Evolutionary conservation across 345 rosid genomes (phyloP).

Genomic region (Linum lewisii): DNA sequence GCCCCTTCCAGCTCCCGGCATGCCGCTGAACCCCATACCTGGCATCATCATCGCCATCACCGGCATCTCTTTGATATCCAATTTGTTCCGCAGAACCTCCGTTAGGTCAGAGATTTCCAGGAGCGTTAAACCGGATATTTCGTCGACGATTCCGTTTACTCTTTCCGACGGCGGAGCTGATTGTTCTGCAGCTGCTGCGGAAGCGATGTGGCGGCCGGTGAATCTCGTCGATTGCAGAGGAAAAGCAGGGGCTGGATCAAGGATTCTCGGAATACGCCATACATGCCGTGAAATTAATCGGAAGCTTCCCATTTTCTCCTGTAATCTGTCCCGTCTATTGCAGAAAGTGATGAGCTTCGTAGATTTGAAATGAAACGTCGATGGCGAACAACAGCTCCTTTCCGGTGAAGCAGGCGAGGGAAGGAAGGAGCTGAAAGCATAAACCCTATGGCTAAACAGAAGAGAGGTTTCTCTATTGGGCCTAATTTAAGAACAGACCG

Average conservation of each 20-base stretch:
- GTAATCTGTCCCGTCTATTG: not conserved
- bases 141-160: constrained; percentile 50
- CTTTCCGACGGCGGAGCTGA: constrained; percentile 27
- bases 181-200: constrained; percentile 10
- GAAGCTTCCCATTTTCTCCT: not conserved
- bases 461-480: too few relatives aligned
- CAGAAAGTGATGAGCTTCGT: too few relatives aligned
- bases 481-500: too few relatives aligned
- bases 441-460: too few relatives aligned
- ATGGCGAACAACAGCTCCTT: too few relatives aligned
- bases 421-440: too few relatives aligned
- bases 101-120: constrained; percentile 66
- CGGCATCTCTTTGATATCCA: constrained; percentile 63
- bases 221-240: not conserved
- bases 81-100: constrained; percentile 52
- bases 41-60: constrained; percentile 93
- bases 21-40: constrained; percentile 56
- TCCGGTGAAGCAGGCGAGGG: too few relatives aligned
- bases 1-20: constrained; percentile 24
- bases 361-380: not conserved
- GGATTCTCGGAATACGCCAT: not conserved
- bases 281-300: constrained; percentile 1
- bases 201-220: constrained; percentile 4
- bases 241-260: too few relatives aligned
- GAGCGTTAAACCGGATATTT: constrained; percentile 58